These are phyloP conservation scores for Lolium perenne DNA, from an alignment of 176 grass and related monocot genomes.

Conservation along the genomic window DNA sequence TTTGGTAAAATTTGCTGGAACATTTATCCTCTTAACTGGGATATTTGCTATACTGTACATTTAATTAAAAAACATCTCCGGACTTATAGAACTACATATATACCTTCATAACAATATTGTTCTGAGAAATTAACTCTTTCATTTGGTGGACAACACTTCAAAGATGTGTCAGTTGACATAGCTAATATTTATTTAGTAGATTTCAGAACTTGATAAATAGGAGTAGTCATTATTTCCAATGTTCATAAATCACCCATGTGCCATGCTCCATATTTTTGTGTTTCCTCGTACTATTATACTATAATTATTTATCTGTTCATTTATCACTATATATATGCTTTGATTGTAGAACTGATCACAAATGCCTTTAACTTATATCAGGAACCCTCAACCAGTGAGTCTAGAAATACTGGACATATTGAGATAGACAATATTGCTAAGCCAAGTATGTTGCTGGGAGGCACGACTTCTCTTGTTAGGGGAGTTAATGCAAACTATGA, in stretches of 20 bases:
- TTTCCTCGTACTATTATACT: slow-evolving; percentile 26
- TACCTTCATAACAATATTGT: neutral
- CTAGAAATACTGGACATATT: neutral
- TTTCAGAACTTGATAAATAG: neutral
- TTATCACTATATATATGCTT: slow-evolving; percentile 18
- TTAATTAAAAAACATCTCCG: neutral
- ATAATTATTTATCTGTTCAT: slow-evolving; percentile 25
- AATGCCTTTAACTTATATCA: slow-evolving; percentile 22
- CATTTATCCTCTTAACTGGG: neutral
- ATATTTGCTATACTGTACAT: neutral
- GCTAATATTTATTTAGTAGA: neutral
- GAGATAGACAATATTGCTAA: slow-evolving; percentile 12
- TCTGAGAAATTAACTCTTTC: neutral
- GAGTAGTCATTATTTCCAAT: neutral
- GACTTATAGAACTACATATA: neutral
- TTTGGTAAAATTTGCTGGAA: neutral
- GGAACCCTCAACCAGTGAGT: slow-evolving; percentile 18
- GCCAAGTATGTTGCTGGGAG: slow-evolving; percentile 14
- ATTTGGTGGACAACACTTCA: slow-evolving; percentile 8
- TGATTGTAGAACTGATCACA: neutral
- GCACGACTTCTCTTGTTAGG: neutral
- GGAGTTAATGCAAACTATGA: too few species aligned
- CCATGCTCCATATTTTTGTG: neutral
- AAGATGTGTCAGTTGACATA: neutral
- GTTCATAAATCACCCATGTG: slow-evolving; percentile 6